phyloP scores from a whole-genome alignment of 352 stramenopile species.

The Nothophytophthora sp. region DNA sequence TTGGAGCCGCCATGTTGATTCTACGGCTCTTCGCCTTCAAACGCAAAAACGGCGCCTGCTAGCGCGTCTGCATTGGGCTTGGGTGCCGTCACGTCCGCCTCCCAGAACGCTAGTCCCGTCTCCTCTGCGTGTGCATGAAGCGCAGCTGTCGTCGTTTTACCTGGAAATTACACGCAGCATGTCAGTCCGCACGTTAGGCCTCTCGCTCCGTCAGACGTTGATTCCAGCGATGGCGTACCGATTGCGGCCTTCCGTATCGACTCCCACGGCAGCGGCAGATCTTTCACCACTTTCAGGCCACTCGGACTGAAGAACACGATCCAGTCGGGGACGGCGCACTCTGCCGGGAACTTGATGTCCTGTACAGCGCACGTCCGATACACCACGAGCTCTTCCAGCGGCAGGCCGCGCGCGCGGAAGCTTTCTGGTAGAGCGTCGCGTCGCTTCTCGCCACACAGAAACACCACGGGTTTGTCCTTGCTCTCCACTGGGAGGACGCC shows the following conservation, averaged over 20 bases:
- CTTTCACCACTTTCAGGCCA: conserved; percentile 59
- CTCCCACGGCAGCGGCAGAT: conserved; percentile 45
- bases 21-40: conserved; percentile 26
- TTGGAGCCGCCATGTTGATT: too few relatives aligned
- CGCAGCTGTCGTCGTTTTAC: conserved; percentile 71
- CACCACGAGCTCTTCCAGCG: conserved; percentile 64
- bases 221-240: conserved; percentile 32
- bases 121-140: conserved; percentile 45
- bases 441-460: conserved; percentile 79
- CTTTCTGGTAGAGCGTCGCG: conserved; percentile 60
- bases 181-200: too few relatives aligned
- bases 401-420: conserved; percentile 45
- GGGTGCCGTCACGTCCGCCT: conserved; percentile 46
- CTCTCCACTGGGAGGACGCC: conserved; percentile 34
- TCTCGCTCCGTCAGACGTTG: too few relatives aligned
- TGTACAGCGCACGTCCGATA: conserved; percentile 59
- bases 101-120: conserved; percentile 41
- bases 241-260: conserved; percentile 76
- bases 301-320: conserved; percentile 85
- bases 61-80: conserved; percentile 63
- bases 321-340: conserved; percentile 50
- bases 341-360: conserved; percentile 42
- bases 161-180: conserved; percentile 17
- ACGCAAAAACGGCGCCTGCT: conserved; percentile 48
- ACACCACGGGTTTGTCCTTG: conserved; percentile 58